A percentile compares a stretch with the other conserved stretches of the same genome.
Conservation (phyloP, 257 asterid species). For the Avicennia marina region DNA sequence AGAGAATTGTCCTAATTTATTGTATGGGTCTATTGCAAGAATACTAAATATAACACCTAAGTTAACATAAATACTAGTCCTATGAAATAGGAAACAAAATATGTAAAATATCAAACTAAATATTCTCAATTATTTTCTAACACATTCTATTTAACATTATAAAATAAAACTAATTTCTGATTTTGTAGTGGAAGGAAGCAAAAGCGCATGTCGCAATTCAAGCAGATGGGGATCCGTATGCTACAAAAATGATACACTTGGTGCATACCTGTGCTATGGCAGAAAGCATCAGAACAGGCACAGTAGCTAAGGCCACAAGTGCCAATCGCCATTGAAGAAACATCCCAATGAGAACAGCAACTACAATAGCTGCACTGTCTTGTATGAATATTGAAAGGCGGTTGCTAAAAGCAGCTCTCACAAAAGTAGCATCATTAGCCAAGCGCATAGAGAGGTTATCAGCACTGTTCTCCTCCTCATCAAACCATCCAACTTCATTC, state of each 20-base stretch:
- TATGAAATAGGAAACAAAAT: no score
- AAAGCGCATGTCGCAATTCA: no score
- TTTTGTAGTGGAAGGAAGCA: no score
- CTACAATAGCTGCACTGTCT: conserved; percentile 90
- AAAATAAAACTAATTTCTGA: no score
- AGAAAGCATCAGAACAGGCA: conserved; percentile 85
- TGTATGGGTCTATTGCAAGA: no score
- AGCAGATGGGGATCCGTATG: not conserved
- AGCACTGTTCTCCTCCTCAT: conserved; percentile 95
- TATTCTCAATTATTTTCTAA: no score
- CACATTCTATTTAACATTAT: no score
- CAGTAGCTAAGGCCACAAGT: conserved; percentile 92
- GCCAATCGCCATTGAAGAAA: conserved; percentile 95
- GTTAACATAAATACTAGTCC: no score
- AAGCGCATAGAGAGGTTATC: conserved; percentile 97
- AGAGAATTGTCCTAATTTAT: no score
- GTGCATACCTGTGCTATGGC: conserved; percentile 88
- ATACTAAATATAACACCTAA: no score
- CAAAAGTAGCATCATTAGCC: conserved; percentile 99
- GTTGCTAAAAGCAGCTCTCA: conserved; percentile 99
- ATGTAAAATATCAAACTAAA: no score
- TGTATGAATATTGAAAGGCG: conserved; percentile 94
- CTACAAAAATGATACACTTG: conserved; percentile 8
- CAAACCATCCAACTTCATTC: conserved; percentile 99
- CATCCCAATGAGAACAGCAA: conserved; percentile 93